A percentile compares a stretch with the other conserved stretches of the same genome.
Evolutionary conservation across 1,284 basidiomycete species (phyloP).

Genomic region (Trichosporon sp.): DNA sequence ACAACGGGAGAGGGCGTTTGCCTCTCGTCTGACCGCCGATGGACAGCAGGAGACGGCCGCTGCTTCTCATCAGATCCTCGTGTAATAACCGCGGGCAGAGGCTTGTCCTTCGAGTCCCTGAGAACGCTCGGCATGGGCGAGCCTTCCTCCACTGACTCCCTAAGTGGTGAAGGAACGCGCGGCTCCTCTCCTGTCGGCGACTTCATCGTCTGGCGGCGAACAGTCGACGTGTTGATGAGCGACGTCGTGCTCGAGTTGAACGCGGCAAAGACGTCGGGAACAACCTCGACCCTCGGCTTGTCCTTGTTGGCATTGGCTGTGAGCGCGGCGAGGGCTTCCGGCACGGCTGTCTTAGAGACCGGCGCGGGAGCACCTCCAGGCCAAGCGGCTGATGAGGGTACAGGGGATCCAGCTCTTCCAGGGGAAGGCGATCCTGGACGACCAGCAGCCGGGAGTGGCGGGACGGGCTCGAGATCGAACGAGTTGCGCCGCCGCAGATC

Average conservation of each 20-base stretch:
- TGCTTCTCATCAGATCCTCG: not conserved
- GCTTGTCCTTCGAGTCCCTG: not conserved
- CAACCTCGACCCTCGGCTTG: constrained; percentile 12
- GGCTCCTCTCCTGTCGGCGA: not conserved
- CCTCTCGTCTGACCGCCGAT: not conserved
- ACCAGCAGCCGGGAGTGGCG: constrained; percentile 2
- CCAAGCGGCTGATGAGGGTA: not conserved
- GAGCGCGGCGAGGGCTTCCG: constrained; percentile 18
- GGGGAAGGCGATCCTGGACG: not conserved
- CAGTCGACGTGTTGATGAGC: not conserved
- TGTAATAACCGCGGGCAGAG: not conserved
- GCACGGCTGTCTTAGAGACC: constrained; percentile 8
- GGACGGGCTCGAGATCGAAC: constrained; percentile 6
- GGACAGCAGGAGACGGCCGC: not conserved
- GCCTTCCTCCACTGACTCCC: not conserved
- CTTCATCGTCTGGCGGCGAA: constrained; percentile 1
- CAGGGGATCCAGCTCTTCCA: not conserved
- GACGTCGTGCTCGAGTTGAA: constrained; percentile 10
- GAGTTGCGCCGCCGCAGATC: constrained; percentile 5
- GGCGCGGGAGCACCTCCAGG: not conserved
- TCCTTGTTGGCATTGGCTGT: constrained; percentile 10
- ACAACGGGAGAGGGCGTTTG: not conserved
- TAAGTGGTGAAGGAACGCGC: not conserved
- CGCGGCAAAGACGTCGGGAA: constrained; percentile 18
- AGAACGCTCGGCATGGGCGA: not conserved